phyloP scores from a whole-genome alignment of 2,329 filamentous ascomycete genomes.

The Ophiostoma piceae region DNA sequence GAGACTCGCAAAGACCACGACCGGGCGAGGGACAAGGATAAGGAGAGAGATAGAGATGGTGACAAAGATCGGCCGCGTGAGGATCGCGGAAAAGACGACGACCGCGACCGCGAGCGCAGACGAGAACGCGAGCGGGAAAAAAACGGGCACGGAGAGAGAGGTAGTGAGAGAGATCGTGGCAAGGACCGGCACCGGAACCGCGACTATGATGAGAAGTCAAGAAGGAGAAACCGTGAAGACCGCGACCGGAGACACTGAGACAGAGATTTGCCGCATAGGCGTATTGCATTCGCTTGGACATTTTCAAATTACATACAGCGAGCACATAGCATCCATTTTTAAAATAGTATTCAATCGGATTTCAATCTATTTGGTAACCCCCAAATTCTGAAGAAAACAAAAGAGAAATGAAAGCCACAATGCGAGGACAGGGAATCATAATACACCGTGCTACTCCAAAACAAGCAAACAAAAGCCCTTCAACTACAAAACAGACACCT shows the following conservation, averaged over 20 bases:
- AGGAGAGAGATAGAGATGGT: constrained; percentile 15
- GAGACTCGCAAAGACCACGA: constrained; percentile 5
- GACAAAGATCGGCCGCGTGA: constrained; percentile 19
- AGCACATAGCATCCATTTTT: neutral
- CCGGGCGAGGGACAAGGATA: neutral
- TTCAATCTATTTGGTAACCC: neutral
- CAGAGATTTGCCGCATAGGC: neutral
- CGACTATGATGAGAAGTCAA: constrained; percentile 21
- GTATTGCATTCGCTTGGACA: neutral
- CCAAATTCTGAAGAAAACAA: too few relatives aligned
- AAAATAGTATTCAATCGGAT: neutral
- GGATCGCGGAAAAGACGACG: constrained; percentile 23
- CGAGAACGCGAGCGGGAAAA: constrained; percentile 27
- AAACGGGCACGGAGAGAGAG: constrained; percentile 26
- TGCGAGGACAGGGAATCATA: neutral
- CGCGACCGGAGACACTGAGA: constrained; percentile 1
- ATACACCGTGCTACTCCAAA: neutral
- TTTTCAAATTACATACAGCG: neutral
- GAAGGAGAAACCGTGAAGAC: neutral
- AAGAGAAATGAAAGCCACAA: neutral
- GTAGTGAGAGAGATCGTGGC: constrained; percentile 22
- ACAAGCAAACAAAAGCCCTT: neutral
- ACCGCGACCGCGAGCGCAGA: constrained; percentile 29
- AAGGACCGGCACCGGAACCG: constrained; percentile 14
- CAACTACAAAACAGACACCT: neutral